These are phyloP conservation scores for Trametes pubescens DNA, from an alignment of 1,284 basidiomycete genomes.

Conservation along the genomic window DNA sequence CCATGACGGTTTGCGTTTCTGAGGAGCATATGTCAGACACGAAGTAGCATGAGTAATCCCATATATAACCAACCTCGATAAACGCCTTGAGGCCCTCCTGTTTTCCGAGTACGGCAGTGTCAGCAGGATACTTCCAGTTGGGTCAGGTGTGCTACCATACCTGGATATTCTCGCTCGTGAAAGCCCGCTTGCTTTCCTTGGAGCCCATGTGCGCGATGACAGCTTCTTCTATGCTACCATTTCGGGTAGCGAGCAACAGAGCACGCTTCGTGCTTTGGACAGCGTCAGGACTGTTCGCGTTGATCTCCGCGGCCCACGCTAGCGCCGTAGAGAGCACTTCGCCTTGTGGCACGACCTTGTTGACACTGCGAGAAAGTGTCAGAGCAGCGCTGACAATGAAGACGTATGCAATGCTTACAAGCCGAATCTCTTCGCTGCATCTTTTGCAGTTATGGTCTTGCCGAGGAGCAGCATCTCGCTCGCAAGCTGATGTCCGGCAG, in stretches of 20 bases:
- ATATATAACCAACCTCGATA: constrained; percentile 43
- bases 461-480: constrained; percentile 83
- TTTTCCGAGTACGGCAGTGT: constrained; percentile 2
- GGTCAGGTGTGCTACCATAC: constrained; percentile 43
- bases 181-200: constrained; percentile 63
- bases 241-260: constrained; percentile 60
- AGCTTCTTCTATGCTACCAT: constrained; percentile 62
- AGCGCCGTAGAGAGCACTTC: constrained; percentile 72
- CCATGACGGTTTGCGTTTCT: constrained; percentile 71
- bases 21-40: constrained; percentile 1
- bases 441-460: constrained; percentile 67
- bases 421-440: constrained; percentile 75
- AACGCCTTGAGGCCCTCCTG: constrained; percentile 56
- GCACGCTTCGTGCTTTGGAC: constrained; percentile 81
- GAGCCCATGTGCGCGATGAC: constrained; percentile 58
- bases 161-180: constrained; percentile 77
- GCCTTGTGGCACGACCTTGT: constrained; percentile 66
- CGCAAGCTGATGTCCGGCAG: constrained; percentile 79
- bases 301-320: constrained; percentile 67
- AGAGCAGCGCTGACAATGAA: constrained; percentile 2
- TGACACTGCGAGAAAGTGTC: constrained; percentile 57
- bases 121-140: constrained; percentile 1
- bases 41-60: background rate
- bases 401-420: constrained; percentile 64
- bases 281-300: constrained; percentile 79